A percentile compares a stretch with the other conserved stretches of the same genome.
Conservation (phyloP, 164 flowering plant species). For the Magnolia kwangsiensis region DNA sequence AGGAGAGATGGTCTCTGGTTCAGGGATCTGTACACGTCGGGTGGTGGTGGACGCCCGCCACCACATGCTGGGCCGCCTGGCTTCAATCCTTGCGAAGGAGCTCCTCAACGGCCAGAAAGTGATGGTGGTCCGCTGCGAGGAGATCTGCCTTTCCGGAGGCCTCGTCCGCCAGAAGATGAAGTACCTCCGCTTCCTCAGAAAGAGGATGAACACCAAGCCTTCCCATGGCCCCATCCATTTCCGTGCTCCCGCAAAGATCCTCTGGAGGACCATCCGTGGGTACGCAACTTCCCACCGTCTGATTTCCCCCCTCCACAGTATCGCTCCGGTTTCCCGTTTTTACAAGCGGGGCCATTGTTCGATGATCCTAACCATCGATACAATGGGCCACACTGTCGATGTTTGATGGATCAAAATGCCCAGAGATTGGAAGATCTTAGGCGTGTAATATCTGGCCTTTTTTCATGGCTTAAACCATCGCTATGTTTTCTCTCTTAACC, state of each 20-base stretch:
- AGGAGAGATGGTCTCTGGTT: conserved; percentile 72
- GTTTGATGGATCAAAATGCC: too few species aligned
- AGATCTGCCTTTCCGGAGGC: conserved; percentile 84
- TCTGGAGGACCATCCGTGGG: conserved; percentile 93
- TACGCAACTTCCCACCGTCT: conserved; percentile 6
- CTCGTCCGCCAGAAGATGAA: conserved; percentile 91
- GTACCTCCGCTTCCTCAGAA: conserved; percentile 67
- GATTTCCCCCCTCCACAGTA: not conserved
- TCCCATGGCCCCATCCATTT: conserved; percentile 94
- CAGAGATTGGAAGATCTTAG: too few species aligned
- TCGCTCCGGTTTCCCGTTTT: not conserved
- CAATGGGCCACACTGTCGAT: too few species aligned
- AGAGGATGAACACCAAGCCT: conserved; percentile 91
- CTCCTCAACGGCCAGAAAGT: conserved; percentile 76
- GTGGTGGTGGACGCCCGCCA: conserved; percentile 84
- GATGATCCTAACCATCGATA: too few species aligned
- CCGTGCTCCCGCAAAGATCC: conserved; percentile 83
- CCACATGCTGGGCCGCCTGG: conserved; percentile 85
- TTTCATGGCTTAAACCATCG: too few species aligned
- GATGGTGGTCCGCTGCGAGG: conserved; percentile 80
- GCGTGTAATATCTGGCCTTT: too few species aligned
- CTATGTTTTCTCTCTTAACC: too few species aligned
- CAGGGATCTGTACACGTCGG: conserved; percentile 62
- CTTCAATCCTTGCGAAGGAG: conserved; percentile 81
- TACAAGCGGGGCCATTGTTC: not conserved